Evolutionary conservation across 2,329 filamentous ascomycete genomes (phyloP).

Genomic region (Hypocreales sp.): DNA sequence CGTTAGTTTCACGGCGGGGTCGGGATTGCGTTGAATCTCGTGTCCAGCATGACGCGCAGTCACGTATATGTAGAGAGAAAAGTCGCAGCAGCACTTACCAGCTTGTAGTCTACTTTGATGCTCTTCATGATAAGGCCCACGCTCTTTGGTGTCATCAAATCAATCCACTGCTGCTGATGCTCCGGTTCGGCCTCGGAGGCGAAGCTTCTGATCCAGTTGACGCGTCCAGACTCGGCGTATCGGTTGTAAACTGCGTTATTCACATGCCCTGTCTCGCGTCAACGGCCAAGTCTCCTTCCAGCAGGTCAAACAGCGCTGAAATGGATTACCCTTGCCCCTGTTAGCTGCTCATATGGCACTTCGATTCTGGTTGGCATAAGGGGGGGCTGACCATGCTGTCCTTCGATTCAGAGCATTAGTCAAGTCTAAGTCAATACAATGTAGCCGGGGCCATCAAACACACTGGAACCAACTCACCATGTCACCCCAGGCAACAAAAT

Average conservation of each 20-base stretch:
- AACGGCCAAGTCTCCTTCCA: no score
- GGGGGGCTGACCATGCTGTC: no score
- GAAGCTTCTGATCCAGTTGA: conserved; percentile 65
- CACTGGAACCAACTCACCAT: conserved; percentile 62
- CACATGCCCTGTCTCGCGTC: conserved; percentile 38
- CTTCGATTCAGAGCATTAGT: no score
- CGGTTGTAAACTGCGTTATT: conserved; percentile 77
- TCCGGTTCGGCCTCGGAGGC: conserved; percentile 44
- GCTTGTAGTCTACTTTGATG: conserved; percentile 76
- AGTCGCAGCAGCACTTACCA: conserved; percentile 37
- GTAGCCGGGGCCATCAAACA: no score
- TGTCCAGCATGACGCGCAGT: no score
- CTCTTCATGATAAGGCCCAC: conserved; percentile 65
- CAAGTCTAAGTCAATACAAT: no score
- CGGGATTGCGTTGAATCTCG: rapidly evolving
- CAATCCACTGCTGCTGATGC: conserved; percentile 48
- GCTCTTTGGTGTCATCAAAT: conserved; percentile 49
- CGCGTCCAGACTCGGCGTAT: conserved; percentile 67
- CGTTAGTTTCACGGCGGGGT: background rate
- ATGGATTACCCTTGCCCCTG: no score
- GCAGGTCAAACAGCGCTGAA: no score
- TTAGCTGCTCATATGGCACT: no score
- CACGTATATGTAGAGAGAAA: background rate
- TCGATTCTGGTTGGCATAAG: no score
- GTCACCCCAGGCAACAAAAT: conserved; percentile 70